These are phyloP conservation scores for Phytophthora citrophthora DNA, from an alignment of 352 stramenopile genomes.

Conservation along the genomic window DNA sequence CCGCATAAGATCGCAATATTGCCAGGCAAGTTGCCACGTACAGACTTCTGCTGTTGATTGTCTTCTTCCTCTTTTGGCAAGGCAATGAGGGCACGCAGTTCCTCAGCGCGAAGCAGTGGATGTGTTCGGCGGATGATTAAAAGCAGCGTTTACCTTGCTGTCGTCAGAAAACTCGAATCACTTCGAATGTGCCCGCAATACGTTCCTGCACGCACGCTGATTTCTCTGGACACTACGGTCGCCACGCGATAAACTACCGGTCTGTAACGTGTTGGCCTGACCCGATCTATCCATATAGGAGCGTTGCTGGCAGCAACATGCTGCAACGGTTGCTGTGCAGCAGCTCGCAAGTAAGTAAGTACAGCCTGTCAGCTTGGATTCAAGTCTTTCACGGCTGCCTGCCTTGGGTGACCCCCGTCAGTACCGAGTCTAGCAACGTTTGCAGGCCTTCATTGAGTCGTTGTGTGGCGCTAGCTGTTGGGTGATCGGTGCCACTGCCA, in stretches of 20 bases:
- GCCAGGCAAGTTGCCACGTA: no score
- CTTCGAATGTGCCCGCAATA: no score
- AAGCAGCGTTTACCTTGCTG: no score
- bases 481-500: neutral
- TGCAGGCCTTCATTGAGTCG: no score
- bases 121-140: no score
- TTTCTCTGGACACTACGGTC: conserved; percentile 1
- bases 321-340: neutral
- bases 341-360: neutral
- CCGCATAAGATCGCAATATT: no score
- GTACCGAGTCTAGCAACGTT: no score
- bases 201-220: conserved; percentile 7
- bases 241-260: no score
- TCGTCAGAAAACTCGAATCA: no score
- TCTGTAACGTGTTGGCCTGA: neutral
- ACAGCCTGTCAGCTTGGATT: neutral
- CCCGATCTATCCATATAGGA: neutral
- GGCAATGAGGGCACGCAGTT: neutral
- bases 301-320: neutral
- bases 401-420: no score
- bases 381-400: no score
- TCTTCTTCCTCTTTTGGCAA: neutral
- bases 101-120: neutral
- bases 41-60: no score
- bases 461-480: conserved; percentile 9